phyloP scores from a whole-genome alignment of 2,329 filamentous ascomycete species.

The Metarhizium sp. region DNA sequence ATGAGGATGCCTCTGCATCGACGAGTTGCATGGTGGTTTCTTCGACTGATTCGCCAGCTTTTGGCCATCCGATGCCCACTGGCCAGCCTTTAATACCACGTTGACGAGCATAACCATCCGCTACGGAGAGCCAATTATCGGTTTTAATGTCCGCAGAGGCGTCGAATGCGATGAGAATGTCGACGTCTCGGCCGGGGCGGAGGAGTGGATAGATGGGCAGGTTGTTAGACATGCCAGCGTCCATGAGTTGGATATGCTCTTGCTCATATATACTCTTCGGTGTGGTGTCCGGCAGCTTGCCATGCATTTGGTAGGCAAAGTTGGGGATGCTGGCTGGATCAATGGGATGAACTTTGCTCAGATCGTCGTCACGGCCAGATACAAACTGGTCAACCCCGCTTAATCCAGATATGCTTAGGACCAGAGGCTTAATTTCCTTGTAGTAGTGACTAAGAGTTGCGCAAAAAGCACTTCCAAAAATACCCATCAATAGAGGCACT shows the following conservation, averaged over 20 bases:
- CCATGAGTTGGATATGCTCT: slow-evolving; percentile 77
- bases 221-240: slow-evolving; percentile 98
- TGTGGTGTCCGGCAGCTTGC: slow-evolving; percentile 63
- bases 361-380: slow-evolving; percentile 69
- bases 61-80: slow-evolving; percentile 88
- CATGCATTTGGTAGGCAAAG: slow-evolving; percentile 73
- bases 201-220: slow-evolving; percentile 91
- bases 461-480: slow-evolving; percentile 97
- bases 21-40: slow-evolving; percentile 58
- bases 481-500: slow-evolving; percentile 75
- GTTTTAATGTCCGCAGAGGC: slow-evolving; percentile 86
- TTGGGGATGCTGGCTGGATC: slow-evolving; percentile 88
- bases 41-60: slow-evolving; percentile 44
- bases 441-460: slow-evolving; percentile 95
- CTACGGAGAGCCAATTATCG: slow-evolving; percentile 93
- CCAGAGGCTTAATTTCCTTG: slow-evolving; percentile 76
- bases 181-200: slow-evolving; percentile 77
- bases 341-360: slow-evolving; percentile 89
- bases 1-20: slow-evolving; percentile 49
- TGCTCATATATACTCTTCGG: slow-evolving; percentile 65
- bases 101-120: slow-evolving; percentile 85
- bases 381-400: slow-evolving; percentile 72
- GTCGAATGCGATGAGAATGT: slow-evolving; percentile 88
- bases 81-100: slow-evolving; percentile 93
- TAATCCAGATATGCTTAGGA: slow-evolving; percentile 68